Evolutionary conservation across 1,284 basidiomycete genomes (phyloP), one percentile per base, ranked within the genome.

Genomic region (Quambalaria eucalypti): DNA sequence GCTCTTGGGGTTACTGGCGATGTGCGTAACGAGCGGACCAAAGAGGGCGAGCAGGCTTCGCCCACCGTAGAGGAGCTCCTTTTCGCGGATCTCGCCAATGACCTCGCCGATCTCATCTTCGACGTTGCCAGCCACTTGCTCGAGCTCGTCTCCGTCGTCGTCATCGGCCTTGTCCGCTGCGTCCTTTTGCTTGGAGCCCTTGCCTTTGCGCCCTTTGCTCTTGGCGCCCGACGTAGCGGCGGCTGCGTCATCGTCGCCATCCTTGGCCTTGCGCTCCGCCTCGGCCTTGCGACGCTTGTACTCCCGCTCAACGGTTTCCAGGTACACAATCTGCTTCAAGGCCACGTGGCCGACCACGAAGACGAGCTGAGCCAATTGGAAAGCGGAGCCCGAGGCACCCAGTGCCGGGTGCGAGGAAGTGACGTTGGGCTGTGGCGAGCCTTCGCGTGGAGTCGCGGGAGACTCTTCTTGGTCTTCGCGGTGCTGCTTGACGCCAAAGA

Each of bases 91-190:
- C 1, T 79, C 82, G 2, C 85, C 84, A 44, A 98, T 87, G 4
- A 87, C 82, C 58, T 98, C 95, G 16, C 91, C 93, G 65, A 97
- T 93, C 71, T 98, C 93, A 75, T 98, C 93, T 76, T 99, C 93
- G 21, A 91, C 92, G 67, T 93, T 96, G 2, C 95, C 93, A 1
- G 88, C 90, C 1, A 98, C 93, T 68, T 95, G 91, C 63, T 98
- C 93, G 0, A 98, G 83, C 71, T 97, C 74, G 26, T 68, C 62
- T 14, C 79, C 82, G 10, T 30, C 48, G 33, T 87, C 85, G 71
- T 90, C 89, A 23, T 51, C 38, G 6, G 68, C 71, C 36, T 39
- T 39, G 36, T 39, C 36, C 16, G 36, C 12, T n/a, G 16, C 36
- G n/a, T n/a, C n/a, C n/a, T n/a, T n/a, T n/a, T n/a, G n/a, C 31